A percentile compares a stretch with the other conserved stretches of the same genome.
Evolutionary conservation across 1,284 basidiomycete species (phyloP).

Genomic region (Chondrostereum purpureum): DNA sequence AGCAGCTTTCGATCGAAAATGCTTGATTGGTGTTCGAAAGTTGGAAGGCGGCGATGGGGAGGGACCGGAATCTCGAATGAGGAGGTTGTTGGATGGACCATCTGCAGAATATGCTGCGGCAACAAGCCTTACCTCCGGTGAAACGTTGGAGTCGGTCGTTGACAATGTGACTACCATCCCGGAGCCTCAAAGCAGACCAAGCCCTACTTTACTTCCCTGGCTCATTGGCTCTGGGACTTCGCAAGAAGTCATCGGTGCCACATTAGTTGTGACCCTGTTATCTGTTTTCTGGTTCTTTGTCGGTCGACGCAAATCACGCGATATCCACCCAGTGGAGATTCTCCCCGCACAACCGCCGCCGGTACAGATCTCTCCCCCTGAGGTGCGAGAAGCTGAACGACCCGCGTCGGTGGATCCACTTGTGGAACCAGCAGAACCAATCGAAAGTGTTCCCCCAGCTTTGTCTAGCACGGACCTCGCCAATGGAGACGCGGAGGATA

Average conservation of each 20-base stretch:
- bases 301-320: background rate
- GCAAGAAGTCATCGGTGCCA: background rate
- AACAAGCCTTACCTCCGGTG: background rate
- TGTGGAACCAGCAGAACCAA: no score
- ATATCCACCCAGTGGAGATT: background rate
- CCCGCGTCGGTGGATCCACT: no score
- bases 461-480: background rate
- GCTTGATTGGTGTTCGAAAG: conserved; percentile 52
- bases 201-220: background rate
- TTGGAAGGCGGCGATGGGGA: conserved; percentile 33
- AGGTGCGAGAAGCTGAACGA: no score
- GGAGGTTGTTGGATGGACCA: conserved; percentile 1
- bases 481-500: conserved; percentile 19
- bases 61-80: background rate
- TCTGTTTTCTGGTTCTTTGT: background rate
- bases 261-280: background rate
- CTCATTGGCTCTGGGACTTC: background rate
- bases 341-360: background rate
- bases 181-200: background rate
- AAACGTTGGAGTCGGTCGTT: background rate
- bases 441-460: no score
- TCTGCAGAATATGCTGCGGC: background rate
- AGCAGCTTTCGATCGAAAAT: conserved; percentile 39
- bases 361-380: no score
- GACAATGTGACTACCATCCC: background rate